Conservation (phyloP, 352 stramenopile genomes). For the Phytophthora sansomeana region DNA sequence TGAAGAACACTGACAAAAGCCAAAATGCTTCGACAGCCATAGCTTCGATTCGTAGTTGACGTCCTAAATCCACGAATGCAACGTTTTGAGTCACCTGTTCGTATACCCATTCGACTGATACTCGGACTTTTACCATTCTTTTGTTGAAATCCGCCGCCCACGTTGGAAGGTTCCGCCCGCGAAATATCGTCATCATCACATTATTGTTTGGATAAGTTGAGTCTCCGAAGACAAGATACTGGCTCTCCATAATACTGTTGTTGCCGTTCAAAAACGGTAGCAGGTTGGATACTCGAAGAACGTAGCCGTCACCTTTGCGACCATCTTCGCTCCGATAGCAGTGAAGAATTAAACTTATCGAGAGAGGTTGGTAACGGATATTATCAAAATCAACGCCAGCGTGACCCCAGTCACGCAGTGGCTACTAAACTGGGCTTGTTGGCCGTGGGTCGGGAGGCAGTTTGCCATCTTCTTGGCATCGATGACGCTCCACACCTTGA, state of each 20-base stretch:
- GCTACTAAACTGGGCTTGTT: neutral
- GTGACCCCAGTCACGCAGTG: constrained; percentile 1
- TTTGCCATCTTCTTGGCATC: constrained; percentile 2
- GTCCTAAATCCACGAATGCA: constrained; percentile 2
- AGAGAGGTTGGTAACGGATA: no score
- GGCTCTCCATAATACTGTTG: neutral
- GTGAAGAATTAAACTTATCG: constrained; percentile 11
- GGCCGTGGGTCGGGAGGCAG: constrained; percentile 1
- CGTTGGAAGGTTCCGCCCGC: neutral
- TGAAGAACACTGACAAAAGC: constrained; percentile 2
- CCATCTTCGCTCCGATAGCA: neutral
- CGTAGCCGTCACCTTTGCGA: neutral
- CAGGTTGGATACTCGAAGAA: neutral
- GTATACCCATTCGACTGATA: constrained; percentile 6
- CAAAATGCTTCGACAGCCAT: neutral
- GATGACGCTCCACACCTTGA: constrained; percentile 1
- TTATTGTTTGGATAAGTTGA: constrained; percentile 1
- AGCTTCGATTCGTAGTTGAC: neutral
- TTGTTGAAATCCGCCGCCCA: neutral
- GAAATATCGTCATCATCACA: constrained; percentile 8
- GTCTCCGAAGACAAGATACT: neutral
- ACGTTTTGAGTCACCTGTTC: neutral
- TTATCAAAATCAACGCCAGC: neutral
- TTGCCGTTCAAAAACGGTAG: neutral
- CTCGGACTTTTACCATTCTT: neutral